Base-by-base conservation (phyloP, 495 filamentous ascomycete genomes). In the Cercophora newfieldiana region DNA sequence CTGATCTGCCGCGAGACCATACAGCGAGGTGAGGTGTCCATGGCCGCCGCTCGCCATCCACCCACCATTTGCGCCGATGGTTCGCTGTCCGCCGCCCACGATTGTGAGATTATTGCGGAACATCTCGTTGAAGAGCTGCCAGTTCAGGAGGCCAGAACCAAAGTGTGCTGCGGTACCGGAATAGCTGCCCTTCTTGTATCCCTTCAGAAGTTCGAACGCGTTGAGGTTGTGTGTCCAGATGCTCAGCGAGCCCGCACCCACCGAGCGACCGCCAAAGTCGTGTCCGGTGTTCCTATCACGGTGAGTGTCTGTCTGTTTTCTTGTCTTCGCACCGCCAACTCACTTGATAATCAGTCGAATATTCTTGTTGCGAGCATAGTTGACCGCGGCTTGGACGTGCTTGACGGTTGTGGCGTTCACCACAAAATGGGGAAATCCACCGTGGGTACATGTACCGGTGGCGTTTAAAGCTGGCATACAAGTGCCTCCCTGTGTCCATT, bases 241-340 rank as follows among this genome's bases (percentile, higher is more conserved):
- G 53, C 80, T 79, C 12, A 89, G 71, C 6, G 84, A 80, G 26
- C 85, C 85, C 16, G 81, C 79, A 49, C 85, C 82, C 2, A 67
- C 66, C 3, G 75, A 83, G 65, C 86, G 86, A 29, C 86, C 87
- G 47, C 74, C 74, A 72, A 86, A 88, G 68, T 90, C 88, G 63
- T 91, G 88, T 22, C 89, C 89, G 0, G 89, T 91, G 63, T 89
- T 90, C 74, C 88, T 89, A 59, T 74, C 29, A 83, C 54, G 24
- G 77, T 80, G 4, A 70, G 63, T 30, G 85, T 79, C 81, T 59
- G 81, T n/a, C n/a, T n/a, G n/a, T n/a, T n/a, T n/a, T n/a, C n/a
- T n/a, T n/a, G n/a, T n/a, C n/a, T n/a, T n/a, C n/a, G n/a, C n/a
- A n/a, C n/a, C n/a, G n/a, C n/a, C n/a, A n/a, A 44, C 89, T 65